Percentiles rank a stretch among this genome's conserved stretches.
Evolutionary conservation across 257 asterid species (phyloP).

Genomic region (Scutellaria galericulata): DNA sequence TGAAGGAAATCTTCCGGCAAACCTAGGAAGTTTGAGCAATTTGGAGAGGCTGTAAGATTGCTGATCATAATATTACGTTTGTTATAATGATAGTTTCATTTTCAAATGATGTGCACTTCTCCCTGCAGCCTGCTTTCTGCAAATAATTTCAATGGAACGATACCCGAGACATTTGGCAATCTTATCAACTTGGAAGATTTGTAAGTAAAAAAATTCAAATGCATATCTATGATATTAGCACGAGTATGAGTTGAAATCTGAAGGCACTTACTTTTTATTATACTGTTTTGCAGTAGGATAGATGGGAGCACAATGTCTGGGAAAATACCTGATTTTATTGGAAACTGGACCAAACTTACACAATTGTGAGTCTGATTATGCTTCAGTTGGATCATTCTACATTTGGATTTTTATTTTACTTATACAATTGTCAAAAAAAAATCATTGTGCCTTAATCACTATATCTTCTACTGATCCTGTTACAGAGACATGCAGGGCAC

Average conservation of each 20-base stretch:
- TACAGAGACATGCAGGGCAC: slow-evolving; percentile 87
- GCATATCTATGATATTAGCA: neutral
- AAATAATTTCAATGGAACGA: slow-evolving; percentile 74
- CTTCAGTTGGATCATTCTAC: neutral
- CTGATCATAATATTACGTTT: slow-evolving; percentile 14
- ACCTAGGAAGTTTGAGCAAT: slow-evolving; percentile 67
- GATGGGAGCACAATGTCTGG: slow-evolving; percentile 75
- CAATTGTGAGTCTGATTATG: slow-evolving; percentile 62
- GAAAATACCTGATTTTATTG: slow-evolving; percentile 74
- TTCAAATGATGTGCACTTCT: slow-evolving; percentile 28
- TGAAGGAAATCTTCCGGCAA: slow-evolving; percentile 74
- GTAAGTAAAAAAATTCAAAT: slow-evolving; percentile 55
- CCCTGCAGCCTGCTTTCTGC: slow-evolving; percentile 77
- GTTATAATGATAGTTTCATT: neutral
- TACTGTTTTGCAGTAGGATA: slow-evolving; percentile 74
- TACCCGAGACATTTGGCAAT: slow-evolving; percentile 62
- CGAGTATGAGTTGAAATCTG: no score
- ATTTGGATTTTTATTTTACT: neutral
- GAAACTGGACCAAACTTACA: slow-evolving; percentile 65
- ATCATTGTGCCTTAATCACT: neutral
- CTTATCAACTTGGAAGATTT: slow-evolving; percentile 75
- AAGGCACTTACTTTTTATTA: neutral
- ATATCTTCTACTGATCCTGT: slow-evolving; percentile 29
- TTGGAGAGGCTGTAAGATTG: slow-evolving; percentile 72
- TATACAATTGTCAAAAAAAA: neutral